Percentiles rank a stretch among this genome's conserved stretches.
phyloP scores from a whole-genome alignment of 495 filamentous ascomycete genomes.

The Penicillium herquei region DNA sequence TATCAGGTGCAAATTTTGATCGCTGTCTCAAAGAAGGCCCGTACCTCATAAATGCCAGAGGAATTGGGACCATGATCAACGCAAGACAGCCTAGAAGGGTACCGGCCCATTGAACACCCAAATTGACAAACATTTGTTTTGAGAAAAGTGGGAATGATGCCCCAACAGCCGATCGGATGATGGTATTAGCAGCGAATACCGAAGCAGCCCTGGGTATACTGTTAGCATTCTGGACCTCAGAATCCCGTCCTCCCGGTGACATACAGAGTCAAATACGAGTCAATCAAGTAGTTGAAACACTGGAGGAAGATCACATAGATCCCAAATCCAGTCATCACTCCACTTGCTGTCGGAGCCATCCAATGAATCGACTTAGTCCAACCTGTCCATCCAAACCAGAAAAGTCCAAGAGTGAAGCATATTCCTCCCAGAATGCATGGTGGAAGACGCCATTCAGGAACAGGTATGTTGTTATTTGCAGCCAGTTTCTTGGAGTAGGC shows the following conservation, averaged over 20 bases:
- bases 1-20: conserved; percentile 35
- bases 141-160: conserved; percentile 82
- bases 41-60: conserved; percentile 41
- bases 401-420: conserved; percentile 52
- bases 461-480: conserved; percentile 32
- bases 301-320: conserved; percentile 40
- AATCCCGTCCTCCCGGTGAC: conserved; percentile 18
- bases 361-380: conserved; percentile 35
- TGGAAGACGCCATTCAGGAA: conserved; percentile 38
- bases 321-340: conserved; percentile 31
- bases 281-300: conserved; percentile 42
- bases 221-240: conserved; percentile 1
- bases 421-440: conserved; percentile 49
- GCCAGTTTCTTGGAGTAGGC: conserved; percentile 30
- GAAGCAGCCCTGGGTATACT: conserved; percentile 63
- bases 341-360: conserved; percentile 39
- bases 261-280: conserved; percentile 64
- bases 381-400: conserved; percentile 50
- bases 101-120: conserved; percentile 76
- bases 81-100: conserved; percentile 76
- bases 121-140: conserved; percentile 72
- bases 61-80: conserved; percentile 69
- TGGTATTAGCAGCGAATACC: conserved; percentile 88
- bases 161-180: conserved; percentile 74
- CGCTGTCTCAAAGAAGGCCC: conserved; percentile 33